Conservation (phyloP, 2,329 filamentous ascomycete species). For the Cercospora beticola region DNA sequence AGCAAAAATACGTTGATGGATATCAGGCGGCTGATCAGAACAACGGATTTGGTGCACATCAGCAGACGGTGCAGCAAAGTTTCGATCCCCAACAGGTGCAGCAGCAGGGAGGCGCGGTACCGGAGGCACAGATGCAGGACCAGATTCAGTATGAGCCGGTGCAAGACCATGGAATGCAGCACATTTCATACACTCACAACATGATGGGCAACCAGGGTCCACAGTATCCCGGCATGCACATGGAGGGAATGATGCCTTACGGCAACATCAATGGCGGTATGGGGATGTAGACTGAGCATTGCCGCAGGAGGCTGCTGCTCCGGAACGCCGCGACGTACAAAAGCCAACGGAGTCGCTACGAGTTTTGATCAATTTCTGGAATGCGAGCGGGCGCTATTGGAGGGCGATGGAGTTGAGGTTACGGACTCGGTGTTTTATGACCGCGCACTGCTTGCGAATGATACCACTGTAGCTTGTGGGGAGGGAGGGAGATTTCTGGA, state of each 20-base stretch:
- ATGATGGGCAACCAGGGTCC: slow-evolving; percentile 28
- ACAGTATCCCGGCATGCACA: slow-evolving; percentile 30
- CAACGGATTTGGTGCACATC: slow-evolving; percentile 9
- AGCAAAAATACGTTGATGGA: slow-evolving; percentile 8
- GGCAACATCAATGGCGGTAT: slow-evolving; percentile 28
- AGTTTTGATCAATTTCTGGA: background rate
- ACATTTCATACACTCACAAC: slow-evolving; percentile 23
- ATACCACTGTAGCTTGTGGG: slow-evolving; percentile 21
- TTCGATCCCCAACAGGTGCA: slow-evolving; percentile 12
- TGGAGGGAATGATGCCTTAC: slow-evolving; percentile 34
- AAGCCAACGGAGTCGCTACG: background rate
- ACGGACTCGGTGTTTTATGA: slow-evolving; percentile 5
- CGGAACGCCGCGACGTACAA: background rate
- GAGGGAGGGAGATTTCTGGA: background rate
- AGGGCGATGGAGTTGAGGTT: background rate
- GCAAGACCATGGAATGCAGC: slow-evolving; percentile 24
- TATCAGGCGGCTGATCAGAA: background rate
- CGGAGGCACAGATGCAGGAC: slow-evolving; percentile 24
- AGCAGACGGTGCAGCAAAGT: slow-evolving; percentile 20
- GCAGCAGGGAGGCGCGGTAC: slow-evolving; percentile 20
- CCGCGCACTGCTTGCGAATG: slow-evolving; percentile 11
- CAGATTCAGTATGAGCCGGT: slow-evolving; percentile 34
- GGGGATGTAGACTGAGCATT: slow-evolving; percentile 24
- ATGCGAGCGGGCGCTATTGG: background rate
- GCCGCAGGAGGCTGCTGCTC: background rate